Base-by-base conservation (phyloP, 2,329 filamentous ascomycete genomes). In the Fusarium sp. region DNA sequence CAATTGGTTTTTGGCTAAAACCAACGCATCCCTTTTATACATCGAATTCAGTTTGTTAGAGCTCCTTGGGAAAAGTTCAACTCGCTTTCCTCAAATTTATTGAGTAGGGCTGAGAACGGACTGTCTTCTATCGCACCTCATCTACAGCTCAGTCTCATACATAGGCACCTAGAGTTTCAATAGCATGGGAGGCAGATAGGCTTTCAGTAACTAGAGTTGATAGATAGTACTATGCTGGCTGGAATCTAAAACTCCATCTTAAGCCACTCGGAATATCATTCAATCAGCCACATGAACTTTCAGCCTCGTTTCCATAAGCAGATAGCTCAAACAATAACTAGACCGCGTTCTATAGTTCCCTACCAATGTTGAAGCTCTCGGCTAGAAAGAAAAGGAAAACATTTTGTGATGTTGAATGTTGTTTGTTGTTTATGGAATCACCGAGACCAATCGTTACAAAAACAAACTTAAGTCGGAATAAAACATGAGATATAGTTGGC, bases 61-160 rank as follows among this genome's bases (percentile, higher is more conserved):
- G 5, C 8, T 3, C 4, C 9, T 6, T 24, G 6, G 6, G 15
- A 24, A 20, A 52, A 2, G 7, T 2, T 35, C 12, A 7, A 26
- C 9, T 12, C 5, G 2, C 48, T 18, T 20, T 14, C 7, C 33
- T n/a, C 22, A 18, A 35, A 20, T 24, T 6, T n/a, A 7, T 18
- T 24, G 33, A 18, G 11, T 10, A 3, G 12, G 11, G 5, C 33
- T 13, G 14, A 17, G 7, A 33, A 5, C 15, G 22, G 8, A 6
- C 28, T 36, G 10, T 12, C n/a, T 22, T 52, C 9, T 52, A 26
- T 12, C 20, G 5, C 18, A 13, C n/a, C 17, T 52, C 13, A 36
- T 24, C 10, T 20, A 15, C 17, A 52, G 31, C n/a, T 26, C 49
- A 22, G 10, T 15, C 49, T 52, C n/a, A 7, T 20, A 7, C 8